Evolutionary conservation across 345 rosid genomes (phyloP).

Genomic region (Mercurialis annua): DNA sequence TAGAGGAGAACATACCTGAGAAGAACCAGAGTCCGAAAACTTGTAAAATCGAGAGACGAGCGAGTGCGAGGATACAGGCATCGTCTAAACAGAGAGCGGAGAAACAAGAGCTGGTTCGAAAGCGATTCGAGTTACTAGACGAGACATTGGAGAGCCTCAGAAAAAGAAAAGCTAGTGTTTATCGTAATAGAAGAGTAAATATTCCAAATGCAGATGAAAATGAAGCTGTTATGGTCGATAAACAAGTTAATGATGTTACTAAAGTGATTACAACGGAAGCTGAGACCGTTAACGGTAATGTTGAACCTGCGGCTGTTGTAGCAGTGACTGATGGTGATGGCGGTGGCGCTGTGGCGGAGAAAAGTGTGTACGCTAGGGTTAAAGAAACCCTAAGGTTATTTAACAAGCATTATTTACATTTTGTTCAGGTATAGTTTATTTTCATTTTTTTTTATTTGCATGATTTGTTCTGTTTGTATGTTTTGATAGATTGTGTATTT

Average conservation of each 20-base stretch:
- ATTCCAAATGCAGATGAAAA: background rate
- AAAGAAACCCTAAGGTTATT: slow-evolving; percentile 67
- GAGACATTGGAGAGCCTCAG: slow-evolving; percentile 14
- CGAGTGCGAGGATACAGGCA: slow-evolving; percentile 43
- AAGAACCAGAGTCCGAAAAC: background rate
- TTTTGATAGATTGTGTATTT: background rate
- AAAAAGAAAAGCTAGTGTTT: slow-evolving; percentile 11
- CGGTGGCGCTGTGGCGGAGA: no score
- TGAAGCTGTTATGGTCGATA: slow-evolving; percentile 14
- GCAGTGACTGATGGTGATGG: no score
- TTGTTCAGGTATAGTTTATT: slow-evolving; percentile 53
- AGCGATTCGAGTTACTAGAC: slow-evolving; percentile 40
- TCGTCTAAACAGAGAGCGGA: slow-evolving; percentile 32
- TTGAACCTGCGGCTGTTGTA: background rate
- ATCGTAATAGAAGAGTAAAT: slow-evolving; percentile 15
- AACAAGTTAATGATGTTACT: background rate
- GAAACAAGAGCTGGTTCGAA: slow-evolving; percentile 43
- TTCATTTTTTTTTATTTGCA: background rate
- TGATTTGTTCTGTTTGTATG: background rate
- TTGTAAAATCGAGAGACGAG: slow-evolving; percentile 24
- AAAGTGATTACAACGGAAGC: slow-evolving; percentile 2
- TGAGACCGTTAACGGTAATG: background rate
- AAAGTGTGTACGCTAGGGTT: slow-evolving; percentile 54
- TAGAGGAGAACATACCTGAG: background rate
- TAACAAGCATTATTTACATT: slow-evolving; percentile 78